phyloP scores from a whole-genome alignment of 1,139 yeast genomes.

The Suhomyces bribrorum region DNA sequence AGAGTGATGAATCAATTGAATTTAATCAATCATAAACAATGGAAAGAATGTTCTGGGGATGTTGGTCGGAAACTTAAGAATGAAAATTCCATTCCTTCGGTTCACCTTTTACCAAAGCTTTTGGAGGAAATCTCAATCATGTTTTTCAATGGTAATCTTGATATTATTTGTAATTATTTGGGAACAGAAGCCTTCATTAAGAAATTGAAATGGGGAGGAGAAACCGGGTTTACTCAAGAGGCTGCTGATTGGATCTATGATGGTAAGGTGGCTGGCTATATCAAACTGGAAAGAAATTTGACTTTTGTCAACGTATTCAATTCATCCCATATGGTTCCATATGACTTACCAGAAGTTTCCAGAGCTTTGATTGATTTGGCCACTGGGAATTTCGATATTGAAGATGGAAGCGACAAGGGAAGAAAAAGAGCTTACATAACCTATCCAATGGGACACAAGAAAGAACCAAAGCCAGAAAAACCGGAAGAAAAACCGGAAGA shows the following conservation, averaged over 20 bases:
- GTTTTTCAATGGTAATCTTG: conserved; percentile 85
- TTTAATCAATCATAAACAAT: conserved; percentile 43
- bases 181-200: conserved; percentile 73
- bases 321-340: conserved; percentile 95
- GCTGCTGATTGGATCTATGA: conserved; percentile 55
- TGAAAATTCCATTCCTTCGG: conserved; percentile 56
- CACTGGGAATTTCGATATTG: conserved; percentile 33
- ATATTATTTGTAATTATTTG: conserved; percentile 79
- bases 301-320: conserved; percentile 74
- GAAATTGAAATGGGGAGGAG: conserved; percentile 68
- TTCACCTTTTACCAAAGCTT: conserved; percentile 64
- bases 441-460: conserved; percentile 34
- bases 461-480: conserved; percentile 4
- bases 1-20: conserved; percentile 64
- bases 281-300: conserved; percentile 63
- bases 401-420: conserved; percentile 14
- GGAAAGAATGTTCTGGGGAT: conserved; percentile 75
- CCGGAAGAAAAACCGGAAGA: neutral
- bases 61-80: conserved; percentile 60
- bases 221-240: conserved; percentile 53
- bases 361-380: conserved; percentile 66
- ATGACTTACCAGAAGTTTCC: conserved; percentile 70
- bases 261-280: conserved; percentile 49
- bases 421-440: conserved; percentile 26
- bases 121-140: conserved; percentile 63